Base-by-base conservation (phyloP, 495 filamentous ascomycete genomes). In the Mytilinidion resinicola region DNA sequence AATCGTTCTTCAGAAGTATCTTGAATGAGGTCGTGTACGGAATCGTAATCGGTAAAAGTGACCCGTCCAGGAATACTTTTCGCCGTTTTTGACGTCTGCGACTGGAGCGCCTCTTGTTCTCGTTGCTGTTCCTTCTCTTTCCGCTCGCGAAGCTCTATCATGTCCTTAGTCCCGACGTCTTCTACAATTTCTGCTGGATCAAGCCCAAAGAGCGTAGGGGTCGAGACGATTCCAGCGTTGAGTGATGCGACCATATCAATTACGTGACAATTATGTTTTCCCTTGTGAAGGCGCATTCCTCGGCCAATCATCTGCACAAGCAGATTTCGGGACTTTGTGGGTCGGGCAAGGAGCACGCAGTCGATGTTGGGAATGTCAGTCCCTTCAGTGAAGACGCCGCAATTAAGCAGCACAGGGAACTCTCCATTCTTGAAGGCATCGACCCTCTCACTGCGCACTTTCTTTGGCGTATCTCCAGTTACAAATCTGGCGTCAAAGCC, bases 301-400 rank as follows among this genome's bases (percentile, higher is more conserved):
- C 93, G 83, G 0, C 93, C 93, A 49, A 99, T 95, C 93, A 99
- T 99, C 69, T 99, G 93, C 4, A 96, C 83, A 2, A 99, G 78
- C 8, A 99, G 77, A 61, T 96, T 96, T 19, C 86, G 82, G 14
- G 93, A 97, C 54, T 84, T 82, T 9, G 93, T 99, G 3, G 93
- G 93, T 36, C 95, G 76, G 6, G 90, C 91, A 41, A 99, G 77
- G 11, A 99, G 67, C 9, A 99, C 80, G 58, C 93, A 97, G 69
- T 99, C 93, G 57, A 97, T 89, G 68, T 97, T 97, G 4, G 93
- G 93, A 15, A 97, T 93, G 67, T 99, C 93, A 9, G 95, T 99
- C 12, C 87, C 92, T 74, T 99, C 93, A 2, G 92, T 97, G 63
- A 96, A 96, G 50, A 99, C 84, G 3, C 91, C 91, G 70, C 93